phyloP scores from a whole-genome alignment of 768 basidiomycete genomes.

The Dacryopinax primogenitus region DNA sequence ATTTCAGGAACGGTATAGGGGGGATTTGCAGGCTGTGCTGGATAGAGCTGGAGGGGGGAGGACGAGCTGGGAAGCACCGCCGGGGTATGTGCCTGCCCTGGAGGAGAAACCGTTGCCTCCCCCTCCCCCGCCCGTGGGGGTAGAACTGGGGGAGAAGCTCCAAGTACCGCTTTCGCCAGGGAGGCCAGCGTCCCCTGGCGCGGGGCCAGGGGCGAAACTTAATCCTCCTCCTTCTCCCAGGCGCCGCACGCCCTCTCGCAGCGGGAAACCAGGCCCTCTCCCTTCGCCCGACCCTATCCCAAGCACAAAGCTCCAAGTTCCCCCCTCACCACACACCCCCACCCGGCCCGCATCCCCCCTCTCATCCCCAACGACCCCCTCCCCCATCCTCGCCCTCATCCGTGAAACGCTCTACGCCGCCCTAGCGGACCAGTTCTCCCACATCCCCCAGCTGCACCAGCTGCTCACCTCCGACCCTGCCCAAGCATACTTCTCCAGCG shows the following conservation, averaged over 20 bases:
- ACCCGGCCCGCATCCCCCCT: constrained; percentile 17
- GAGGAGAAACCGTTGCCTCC: constrained; percentile 18
- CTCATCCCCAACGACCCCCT: constrained; percentile 24
- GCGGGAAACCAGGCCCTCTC: constrained; percentile 16
- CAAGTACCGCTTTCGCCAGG: no score
- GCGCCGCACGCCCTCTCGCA: constrained; percentile 9
- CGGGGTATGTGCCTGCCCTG: constrained; percentile 37
- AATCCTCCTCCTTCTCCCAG: constrained; percentile 21
- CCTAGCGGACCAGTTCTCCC: constrained; percentile 54
- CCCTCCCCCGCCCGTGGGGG: constrained; percentile 19
- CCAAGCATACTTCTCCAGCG: constrained; percentile 67
- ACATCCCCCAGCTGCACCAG: constrained; percentile 38
- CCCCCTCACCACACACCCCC: not conserved
- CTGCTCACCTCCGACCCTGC: constrained; percentile 52
- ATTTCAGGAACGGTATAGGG: constrained; percentile 67
- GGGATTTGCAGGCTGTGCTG: constrained; percentile 65
- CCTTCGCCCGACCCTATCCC: constrained; percentile 23
- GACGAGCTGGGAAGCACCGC: constrained; percentile 60
- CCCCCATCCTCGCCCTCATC: constrained; percentile 61
- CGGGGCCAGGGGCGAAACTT: no score
- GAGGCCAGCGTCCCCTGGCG: no score
- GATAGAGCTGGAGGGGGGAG: constrained; percentile 23
- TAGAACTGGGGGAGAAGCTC: no score
- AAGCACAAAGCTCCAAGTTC: constrained; percentile 26
- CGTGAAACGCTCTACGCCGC: constrained; percentile 80